Conservation (phyloP, 495 filamentous ascomycete species). For the Xylaria sp. region DNA sequence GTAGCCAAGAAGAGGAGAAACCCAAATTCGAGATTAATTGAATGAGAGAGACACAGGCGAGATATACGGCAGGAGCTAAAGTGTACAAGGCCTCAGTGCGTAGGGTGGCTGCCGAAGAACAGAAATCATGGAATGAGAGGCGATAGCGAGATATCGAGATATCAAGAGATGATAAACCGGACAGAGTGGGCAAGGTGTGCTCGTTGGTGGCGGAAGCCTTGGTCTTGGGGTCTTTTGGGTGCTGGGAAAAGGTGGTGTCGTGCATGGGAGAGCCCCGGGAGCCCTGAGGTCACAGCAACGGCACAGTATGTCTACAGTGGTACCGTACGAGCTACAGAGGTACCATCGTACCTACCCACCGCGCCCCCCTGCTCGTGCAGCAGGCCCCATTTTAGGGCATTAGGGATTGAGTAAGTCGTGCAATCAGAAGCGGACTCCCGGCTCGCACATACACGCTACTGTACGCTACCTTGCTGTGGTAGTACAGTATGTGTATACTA, state of each 20-base stretch:
- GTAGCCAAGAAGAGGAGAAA: not conserved
- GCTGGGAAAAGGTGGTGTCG: conserved; percentile 22
- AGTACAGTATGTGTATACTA: not conserved
- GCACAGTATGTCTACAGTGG: conserved; percentile 10
- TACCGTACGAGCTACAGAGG: conserved; percentile 11
- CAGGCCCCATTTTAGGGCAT: conserved; percentile 11
- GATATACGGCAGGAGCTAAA: conserved; percentile 12
- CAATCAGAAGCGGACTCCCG: not conserved
- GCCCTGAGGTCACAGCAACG: not conserved
- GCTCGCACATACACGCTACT: conserved; percentile 4
- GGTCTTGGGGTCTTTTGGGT: conserved; percentile 20
- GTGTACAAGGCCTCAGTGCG: conserved; percentile 1
- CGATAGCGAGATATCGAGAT: conserved; percentile 12
- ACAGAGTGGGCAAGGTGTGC: conserved; percentile 11
- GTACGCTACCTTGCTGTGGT: not conserved
- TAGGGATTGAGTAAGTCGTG: conserved; percentile 19
- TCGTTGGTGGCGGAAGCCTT: conserved; percentile 27
- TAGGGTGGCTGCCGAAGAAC: not conserved
- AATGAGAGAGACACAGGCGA: not conserved
- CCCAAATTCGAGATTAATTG: not conserved
- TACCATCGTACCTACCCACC: conserved; percentile 6
- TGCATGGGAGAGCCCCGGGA: conserved; percentile 5
- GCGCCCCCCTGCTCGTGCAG: conserved; percentile 14
- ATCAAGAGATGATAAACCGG: conserved; percentile 18
- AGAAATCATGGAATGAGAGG: conserved; percentile 11